These are phyloP conservation scores for Ambrosia hybrid DNA, from an alignment of 140 eudicot species.

Conservation along the genomic window DNA sequence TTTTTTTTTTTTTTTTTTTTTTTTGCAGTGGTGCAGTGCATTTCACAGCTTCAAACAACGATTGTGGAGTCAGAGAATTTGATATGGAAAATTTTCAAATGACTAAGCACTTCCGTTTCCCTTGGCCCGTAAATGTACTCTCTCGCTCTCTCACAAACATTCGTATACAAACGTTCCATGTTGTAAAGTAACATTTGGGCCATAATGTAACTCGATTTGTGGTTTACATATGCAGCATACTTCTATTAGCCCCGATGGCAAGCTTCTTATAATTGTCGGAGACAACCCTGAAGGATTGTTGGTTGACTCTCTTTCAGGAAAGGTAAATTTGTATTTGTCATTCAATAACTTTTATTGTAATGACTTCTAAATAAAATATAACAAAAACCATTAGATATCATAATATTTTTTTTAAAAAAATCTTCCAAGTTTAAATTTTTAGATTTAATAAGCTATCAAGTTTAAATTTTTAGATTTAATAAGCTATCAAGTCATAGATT, in stretches of 20 bases:
- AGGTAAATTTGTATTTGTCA: conserved; percentile 41
- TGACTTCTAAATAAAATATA: background rate
- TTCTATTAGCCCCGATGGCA: conserved; percentile 76
- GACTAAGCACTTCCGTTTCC: conserved; percentile 62
- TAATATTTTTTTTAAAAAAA: background rate
- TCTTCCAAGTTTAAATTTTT: background rate
- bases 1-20: background rate
- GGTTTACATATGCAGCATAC: conserved; percentile 64
- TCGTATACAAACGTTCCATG: no score
- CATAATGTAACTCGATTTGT: background rate
- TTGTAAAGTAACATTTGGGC: no score
- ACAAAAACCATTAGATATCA: background rate
- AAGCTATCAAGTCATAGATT: background rate
- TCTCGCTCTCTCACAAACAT: conserved; percentile 15
- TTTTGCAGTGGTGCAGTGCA: conserved; percentile 75
- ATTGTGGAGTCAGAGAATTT: conserved; percentile 76
- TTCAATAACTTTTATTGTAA: background rate
- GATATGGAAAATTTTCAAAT: conserved; percentile 75
- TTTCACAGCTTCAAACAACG: conserved; percentile 88
- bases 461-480: background rate
- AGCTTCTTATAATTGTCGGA: conserved; percentile 69
- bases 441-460: background rate
- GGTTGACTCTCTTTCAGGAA: conserved; percentile 68
- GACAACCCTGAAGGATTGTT: conserved; percentile 69
- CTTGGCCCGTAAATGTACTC: conserved; percentile 91